phyloP scores from a whole-genome alignment of 768 basidiomycete genomes.

The Tylopilus subfusipes region DNA sequence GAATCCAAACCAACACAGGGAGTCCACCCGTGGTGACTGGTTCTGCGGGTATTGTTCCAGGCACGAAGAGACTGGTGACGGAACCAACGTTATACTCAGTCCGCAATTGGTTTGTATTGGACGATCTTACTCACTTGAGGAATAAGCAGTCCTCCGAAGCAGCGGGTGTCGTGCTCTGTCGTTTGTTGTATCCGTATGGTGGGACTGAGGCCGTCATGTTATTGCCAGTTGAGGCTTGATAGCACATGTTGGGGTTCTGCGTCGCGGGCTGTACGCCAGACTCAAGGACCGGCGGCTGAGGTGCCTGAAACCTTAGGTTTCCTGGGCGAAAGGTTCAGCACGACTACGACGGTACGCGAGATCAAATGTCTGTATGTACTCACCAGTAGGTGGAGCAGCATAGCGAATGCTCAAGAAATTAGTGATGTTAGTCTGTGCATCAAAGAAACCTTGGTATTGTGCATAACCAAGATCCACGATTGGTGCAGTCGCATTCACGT shows the following conservation, averaged over 20 bases:
- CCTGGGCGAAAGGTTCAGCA: constrained; percentile 2
- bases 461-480: constrained; percentile 15
- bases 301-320: constrained; percentile 27
- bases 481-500: constrained; percentile 1
- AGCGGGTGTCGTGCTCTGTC: constrained; percentile 2
- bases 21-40: neutral
- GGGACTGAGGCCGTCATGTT: constrained; percentile 8
- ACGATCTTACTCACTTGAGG: neutral
- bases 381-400: constrained; percentile 48
- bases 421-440: constrained; percentile 20
- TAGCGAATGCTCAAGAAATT: constrained; percentile 37
- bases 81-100: too few relatives aligned
- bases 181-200: constrained; percentile 3
- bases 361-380: neutral
- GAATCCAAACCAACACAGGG: constrained; percentile 8
- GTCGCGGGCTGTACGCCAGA: constrained; percentile 27
- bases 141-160: neutral
- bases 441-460: constrained; percentile 21
- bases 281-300: constrained; percentile 20
- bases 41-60: constrained; percentile 4
- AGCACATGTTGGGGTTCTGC: constrained; percentile 25
- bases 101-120: too few relatives aligned
- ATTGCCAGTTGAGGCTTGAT: constrained; percentile 11
- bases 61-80: constrained; percentile 9
- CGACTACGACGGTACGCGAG: neutral